Evolutionary conservation across 176 grass and related monocot genomes (phyloP).

Genomic region (Echinochloa phyllopogon): DNA sequence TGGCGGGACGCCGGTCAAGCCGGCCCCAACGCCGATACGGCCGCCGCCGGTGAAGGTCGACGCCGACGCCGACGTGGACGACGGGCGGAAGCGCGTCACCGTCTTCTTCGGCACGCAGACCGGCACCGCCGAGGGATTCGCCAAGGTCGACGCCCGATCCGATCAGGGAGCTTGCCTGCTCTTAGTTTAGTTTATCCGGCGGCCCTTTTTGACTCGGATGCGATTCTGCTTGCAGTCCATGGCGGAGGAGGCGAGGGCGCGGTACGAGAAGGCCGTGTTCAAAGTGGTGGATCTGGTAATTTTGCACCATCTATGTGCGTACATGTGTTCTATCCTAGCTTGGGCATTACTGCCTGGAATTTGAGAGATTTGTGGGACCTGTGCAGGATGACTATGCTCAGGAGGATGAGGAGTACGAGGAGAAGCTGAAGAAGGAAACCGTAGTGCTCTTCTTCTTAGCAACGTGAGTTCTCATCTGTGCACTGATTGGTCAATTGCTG

Average conservation of each 20-base stretch:
- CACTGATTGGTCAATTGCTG: constrained; percentile 2
- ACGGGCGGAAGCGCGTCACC: constrained; percentile 75
- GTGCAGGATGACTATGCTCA: constrained; percentile 85
- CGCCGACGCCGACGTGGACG: constrained; percentile 55
- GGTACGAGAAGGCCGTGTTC: constrained; percentile 84
- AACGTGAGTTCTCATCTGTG: constrained; percentile 54
- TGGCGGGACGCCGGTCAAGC: neutral
- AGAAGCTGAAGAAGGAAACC: constrained; percentile 85
- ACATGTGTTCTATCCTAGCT: neutral
- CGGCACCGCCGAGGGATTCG: constrained; percentile 90
- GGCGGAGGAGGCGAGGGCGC: constrained; percentile 76
- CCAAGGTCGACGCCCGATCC: constrained; percentile 67
- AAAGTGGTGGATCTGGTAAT: constrained; percentile 95
- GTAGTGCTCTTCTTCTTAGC: constrained; percentile 78
- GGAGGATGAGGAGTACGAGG: constrained; percentile 80
- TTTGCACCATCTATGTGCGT: constrained; percentile 35
- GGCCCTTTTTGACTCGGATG: constrained; percentile 6
- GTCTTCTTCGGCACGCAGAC: constrained; percentile 99
- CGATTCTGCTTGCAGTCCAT: constrained; percentile 49
- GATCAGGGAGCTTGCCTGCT: constrained; percentile 32
- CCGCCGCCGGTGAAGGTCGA: constrained; percentile 49
- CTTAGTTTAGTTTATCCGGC: neutral
- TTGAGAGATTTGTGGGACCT: constrained; percentile 24
- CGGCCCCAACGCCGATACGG: constrained; percentile 19
- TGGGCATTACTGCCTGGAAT: neutral